Evolutionary conservation across 192 early-diverging fungal species (phyloP).

Genomic region (Coemansia sp.): DNA sequence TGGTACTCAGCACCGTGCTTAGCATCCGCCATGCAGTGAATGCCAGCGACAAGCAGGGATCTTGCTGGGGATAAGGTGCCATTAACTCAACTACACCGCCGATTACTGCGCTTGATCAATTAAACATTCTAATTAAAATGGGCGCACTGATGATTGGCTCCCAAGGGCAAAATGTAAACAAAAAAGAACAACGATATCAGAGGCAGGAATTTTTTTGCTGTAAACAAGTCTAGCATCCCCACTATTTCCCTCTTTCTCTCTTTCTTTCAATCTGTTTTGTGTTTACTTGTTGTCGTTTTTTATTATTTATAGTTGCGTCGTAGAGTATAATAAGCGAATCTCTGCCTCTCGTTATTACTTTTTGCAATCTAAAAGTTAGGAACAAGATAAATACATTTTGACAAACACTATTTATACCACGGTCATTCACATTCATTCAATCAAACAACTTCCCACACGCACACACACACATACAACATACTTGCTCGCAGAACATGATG

Average conservation of each 20-base stretch:
- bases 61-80: conserved; percentile 34
- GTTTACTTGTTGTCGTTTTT: not conserved
- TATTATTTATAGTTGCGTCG: not conserved
- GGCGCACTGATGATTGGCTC: not conserved
- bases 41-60: not conserved
- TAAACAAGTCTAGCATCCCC: not conserved
- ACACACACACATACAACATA: too few species aligned
- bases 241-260: not conserved
- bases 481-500: too few species aligned
- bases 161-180: conserved; percentile 11
- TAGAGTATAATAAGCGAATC: not conserved
- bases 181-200: not conserved
- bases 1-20: conserved; percentile 37
- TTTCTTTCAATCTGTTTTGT: not conserved
- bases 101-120: too few species aligned
- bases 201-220: not conserved
- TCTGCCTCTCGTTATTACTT: too few species aligned
- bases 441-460: not conserved
- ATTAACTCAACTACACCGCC: too few species aligned
- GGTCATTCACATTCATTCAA: too few species aligned
- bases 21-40: conserved; percentile 25
- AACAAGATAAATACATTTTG: too few species aligned
- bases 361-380: too few species aligned
- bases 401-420: too few species aligned
- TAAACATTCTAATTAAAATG: too few species aligned